Conservation (phyloP, 257 asterid genomes). For the Solanum acaule region DNA sequence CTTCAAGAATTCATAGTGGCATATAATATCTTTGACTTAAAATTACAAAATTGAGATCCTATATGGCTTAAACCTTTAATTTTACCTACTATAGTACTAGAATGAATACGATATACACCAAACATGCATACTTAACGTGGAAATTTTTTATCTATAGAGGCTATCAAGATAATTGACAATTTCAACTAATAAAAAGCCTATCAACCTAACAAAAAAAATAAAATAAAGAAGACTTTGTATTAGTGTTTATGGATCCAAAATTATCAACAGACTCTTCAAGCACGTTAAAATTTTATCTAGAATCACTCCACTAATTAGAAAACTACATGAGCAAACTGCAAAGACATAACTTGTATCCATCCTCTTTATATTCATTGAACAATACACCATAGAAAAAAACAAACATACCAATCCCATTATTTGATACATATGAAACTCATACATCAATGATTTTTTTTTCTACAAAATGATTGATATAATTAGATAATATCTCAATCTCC, state of each 20-base stretch:
- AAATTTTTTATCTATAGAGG: too few species aligned
- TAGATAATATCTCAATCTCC: background rate
- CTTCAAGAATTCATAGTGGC: background rate
- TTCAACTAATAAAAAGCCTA: background rate
- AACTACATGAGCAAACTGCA: background rate
- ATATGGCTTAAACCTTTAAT: background rate
- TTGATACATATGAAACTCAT: background rate
- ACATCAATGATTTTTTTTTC: background rate
- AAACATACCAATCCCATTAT: background rate
- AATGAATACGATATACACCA: background rate
- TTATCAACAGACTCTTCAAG: background rate
- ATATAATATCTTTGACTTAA: too few species aligned
- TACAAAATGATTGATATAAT: background rate
- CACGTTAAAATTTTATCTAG: background rate
- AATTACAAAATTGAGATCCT: too few species aligned
- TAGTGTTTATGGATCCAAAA: background rate
- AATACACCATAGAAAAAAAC: background rate
- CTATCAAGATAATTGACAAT: background rate
- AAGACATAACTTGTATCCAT: background rate
- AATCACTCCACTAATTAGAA: background rate
- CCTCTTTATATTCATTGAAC: background rate
- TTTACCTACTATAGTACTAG: background rate
- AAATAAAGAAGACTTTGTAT: background rate
- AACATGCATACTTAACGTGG: background rate
- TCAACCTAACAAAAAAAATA: background rate